Conservation (phyloP, 495 filamentous ascomycete genomes). For the Hypoxylon perforatum region DNA sequence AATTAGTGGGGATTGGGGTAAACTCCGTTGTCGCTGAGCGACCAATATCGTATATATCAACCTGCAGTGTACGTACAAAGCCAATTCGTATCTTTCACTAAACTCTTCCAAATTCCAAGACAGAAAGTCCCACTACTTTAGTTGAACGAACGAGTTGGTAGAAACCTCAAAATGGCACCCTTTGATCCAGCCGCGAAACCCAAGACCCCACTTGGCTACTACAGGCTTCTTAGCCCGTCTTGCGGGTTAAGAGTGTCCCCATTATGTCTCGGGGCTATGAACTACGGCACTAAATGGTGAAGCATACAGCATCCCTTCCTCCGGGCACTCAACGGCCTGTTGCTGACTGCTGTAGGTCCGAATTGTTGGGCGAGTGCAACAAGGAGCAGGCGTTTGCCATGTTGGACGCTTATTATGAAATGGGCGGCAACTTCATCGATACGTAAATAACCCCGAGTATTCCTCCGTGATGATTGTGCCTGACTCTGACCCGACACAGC, state of each 20-base stretch:
- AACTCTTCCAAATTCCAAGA: too few relatives aligned
- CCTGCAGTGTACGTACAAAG: too few relatives aligned
- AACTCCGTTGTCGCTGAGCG: too few relatives aligned
- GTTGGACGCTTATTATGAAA: constrained; percentile 63
- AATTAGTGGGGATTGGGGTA: too few relatives aligned
- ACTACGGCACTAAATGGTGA: constrained; percentile 65
- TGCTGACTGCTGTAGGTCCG: not conserved
- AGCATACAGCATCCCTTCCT: too few relatives aligned
- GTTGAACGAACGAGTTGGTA: too few relatives aligned
- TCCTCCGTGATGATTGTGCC: not conserved
- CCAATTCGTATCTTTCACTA: too few relatives aligned
- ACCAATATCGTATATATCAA: too few relatives aligned
- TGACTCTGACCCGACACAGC: not conserved
- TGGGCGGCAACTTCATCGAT: constrained; percentile 75
- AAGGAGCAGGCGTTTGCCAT: constrained; percentile 67
- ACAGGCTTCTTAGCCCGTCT: constrained; percentile 67
- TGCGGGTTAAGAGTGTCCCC: constrained; percentile 71
- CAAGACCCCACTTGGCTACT: constrained; percentile 62
- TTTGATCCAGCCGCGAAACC: constrained; percentile 56
- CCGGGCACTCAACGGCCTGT: too few relatives aligned
- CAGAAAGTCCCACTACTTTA: too few relatives aligned
- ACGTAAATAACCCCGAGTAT: constrained; percentile 42
- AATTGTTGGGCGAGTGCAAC: constrained; percentile 58
- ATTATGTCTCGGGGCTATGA: constrained; percentile 71
- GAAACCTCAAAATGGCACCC: not conserved